These are phyloP conservation scores for Flaveria ramosissima DNA, from an alignment of 129 eudicot species.

Conservation along the genomic window DNA sequence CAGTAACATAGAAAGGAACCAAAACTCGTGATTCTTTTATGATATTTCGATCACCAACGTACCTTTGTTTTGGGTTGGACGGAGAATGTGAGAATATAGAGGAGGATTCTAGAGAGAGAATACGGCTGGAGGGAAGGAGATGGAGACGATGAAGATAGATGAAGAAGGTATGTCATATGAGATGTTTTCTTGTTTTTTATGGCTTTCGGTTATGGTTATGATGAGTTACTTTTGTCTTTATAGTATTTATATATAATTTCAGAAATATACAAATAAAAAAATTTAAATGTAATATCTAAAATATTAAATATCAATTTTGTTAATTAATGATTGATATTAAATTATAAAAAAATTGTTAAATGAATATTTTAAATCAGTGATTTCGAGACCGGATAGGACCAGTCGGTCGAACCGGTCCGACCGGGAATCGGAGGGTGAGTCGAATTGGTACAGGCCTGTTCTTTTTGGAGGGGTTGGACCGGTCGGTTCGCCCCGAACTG, in stretches of 20 bases:
- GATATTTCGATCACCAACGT: not conserved
- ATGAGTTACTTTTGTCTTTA: constrained; percentile 33
- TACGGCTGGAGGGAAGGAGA: not conserved
- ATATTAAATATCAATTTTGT: too few relatives aligned
- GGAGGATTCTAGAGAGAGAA: constrained; percentile 34
- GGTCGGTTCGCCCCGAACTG: too few relatives aligned
- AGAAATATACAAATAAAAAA: too few relatives aligned
- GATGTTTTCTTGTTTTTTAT: constrained; percentile 30
- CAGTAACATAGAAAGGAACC: not conserved
- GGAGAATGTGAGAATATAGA: constrained; percentile 8
- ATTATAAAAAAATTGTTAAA: too few relatives aligned
- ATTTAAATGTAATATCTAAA: too few relatives aligned
- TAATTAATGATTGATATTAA: too few relatives aligned
- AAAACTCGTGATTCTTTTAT: constrained; percentile 2
- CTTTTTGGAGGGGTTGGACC: too few relatives aligned
- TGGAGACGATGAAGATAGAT: constrained; percentile 6
- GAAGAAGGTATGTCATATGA: constrained; percentile 24
- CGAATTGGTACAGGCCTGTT: too few relatives aligned
- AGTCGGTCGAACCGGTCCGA: too few relatives aligned
- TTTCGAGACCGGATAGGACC: too few relatives aligned
- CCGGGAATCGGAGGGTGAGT: too few relatives aligned
- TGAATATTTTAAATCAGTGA: too few relatives aligned
- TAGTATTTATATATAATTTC: not conserved
- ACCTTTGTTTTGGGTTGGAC: not conserved
- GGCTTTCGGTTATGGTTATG: constrained; percentile 30